These are phyloP conservation scores for Massariosphaeria phaeospora DNA, from an alignment of 495 filamentous ascomycete species.

Conservation along the genomic window DNA sequence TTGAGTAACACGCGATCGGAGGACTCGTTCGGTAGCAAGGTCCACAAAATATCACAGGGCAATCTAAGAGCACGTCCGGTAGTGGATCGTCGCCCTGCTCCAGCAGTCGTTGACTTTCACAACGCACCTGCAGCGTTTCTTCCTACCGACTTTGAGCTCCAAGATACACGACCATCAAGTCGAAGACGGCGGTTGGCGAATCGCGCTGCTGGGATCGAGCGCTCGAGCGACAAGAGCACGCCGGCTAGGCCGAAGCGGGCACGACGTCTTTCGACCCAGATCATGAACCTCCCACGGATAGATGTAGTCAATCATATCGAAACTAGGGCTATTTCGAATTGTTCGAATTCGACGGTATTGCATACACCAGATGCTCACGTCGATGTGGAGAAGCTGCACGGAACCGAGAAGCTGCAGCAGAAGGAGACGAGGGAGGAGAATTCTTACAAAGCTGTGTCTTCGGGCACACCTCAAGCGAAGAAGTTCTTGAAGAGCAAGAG, in stretches of 20 bases:
- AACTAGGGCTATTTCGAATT: neutral
- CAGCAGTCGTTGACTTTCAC: slow-evolving; percentile 37
- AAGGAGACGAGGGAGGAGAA: neutral
- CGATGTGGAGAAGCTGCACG: neutral
- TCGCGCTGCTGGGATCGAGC: slow-evolving; percentile 21
- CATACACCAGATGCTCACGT: neutral
- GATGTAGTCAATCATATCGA: neutral
- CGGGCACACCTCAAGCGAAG: neutral
- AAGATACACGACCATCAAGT: slow-evolving; percentile 16
- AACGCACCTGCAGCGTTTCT: slow-evolving; percentile 39
- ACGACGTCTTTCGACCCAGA: slow-evolving; percentile 22
- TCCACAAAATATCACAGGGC: slow-evolving; percentile 14
- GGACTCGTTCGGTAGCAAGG: slow-evolving; percentile 29
- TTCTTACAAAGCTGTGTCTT: neutral
- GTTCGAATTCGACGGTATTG: slow-evolving; percentile 7
- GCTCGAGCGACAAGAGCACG: slow-evolving; percentile 23
- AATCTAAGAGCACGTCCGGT: slow-evolving; percentile 20
- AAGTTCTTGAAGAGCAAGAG: slow-evolving; percentile 27
- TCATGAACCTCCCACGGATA: slow-evolving; percentile 19
- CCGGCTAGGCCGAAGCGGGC: slow-evolving; percentile 20
- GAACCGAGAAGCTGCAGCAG: slow-evolving; percentile 3
- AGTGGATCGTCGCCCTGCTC: slow-evolving; percentile 21
- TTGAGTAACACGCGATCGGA: slow-evolving; percentile 34
- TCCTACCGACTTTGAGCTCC: slow-evolving; percentile 40
- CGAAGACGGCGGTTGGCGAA: slow-evolving; percentile 28